Conservation (phyloP, 2,329 filamentous ascomycete genomes). For the Penicillium sp. region DNA sequence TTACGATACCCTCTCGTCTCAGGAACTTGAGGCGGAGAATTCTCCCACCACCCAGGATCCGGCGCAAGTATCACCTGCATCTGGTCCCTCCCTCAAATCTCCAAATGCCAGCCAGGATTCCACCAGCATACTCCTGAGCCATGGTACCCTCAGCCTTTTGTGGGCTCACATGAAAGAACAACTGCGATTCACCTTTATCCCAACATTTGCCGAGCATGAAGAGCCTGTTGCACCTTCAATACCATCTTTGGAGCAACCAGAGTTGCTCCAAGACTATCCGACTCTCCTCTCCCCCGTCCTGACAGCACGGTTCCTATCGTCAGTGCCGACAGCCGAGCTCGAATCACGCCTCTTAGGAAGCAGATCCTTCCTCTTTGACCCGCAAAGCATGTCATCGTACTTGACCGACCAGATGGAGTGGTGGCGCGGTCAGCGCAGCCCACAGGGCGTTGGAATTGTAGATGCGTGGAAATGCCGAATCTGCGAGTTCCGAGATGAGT, state of each 20-base stretch:
- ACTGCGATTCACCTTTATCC: constrained; percentile 47
- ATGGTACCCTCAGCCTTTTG: constrained; percentile 55
- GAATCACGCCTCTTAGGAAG: constrained; percentile 43
- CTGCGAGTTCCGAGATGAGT: constrained; percentile 76
- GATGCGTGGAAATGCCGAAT: constrained; percentile 83
- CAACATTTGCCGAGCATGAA: constrained; percentile 10
- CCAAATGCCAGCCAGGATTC: constrained; percentile 38
- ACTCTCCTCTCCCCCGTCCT: constrained; percentile 42
- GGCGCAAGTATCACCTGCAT: constrained; percentile 4
- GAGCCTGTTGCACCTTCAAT: constrained; percentile 25
- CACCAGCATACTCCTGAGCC: constrained; percentile 47
- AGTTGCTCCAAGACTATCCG: constrained; percentile 29
- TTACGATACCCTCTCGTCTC: constrained; percentile 42
- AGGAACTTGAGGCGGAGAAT: constrained; percentile 25
- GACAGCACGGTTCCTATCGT: constrained; percentile 40
- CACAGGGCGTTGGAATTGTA: constrained; percentile 70
- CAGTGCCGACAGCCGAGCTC: constrained; percentile 22
- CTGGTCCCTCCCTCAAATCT: constrained; percentile 11
- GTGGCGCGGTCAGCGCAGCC: constrained; percentile 73
- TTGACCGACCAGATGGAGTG: constrained; percentile 67
- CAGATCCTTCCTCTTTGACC: constrained; percentile 62
- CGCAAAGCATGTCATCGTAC: constrained; percentile 58
- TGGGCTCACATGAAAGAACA: constrained; percentile 61
- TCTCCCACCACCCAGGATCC: constrained; percentile 22
- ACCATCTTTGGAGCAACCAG: constrained; percentile 30